Evolutionary conservation across 2,329 filamentous ascomycete genomes (phyloP).

Genomic region (Fusarium bactridioides): DNA sequence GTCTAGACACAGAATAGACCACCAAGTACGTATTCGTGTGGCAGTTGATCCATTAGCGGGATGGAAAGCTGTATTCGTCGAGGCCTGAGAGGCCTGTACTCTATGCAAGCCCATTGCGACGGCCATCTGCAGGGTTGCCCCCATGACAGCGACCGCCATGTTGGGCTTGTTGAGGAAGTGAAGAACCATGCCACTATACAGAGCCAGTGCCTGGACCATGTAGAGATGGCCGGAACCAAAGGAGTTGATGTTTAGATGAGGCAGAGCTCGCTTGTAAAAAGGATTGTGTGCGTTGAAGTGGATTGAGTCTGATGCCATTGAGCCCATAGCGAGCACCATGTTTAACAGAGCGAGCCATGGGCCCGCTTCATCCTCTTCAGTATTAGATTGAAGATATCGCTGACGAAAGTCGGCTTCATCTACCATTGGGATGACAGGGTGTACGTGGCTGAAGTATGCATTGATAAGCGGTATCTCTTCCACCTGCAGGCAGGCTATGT

Average conservation of each 20-base stretch:
- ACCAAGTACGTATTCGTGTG: neutral
- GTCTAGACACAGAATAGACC: neutral
- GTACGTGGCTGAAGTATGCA: neutral
- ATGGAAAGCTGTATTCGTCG: neutral
- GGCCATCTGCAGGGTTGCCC: neutral
- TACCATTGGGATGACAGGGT: neutral
- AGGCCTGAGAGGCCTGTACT: accelerated
- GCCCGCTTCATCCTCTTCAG: neutral
- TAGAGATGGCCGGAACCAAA: neutral
- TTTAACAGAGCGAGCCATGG: neutral
- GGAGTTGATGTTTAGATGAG: neutral
- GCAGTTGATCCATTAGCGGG: neutral
- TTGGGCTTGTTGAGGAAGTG: neutral
- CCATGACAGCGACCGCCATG: neutral
- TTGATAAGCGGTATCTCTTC: neutral
- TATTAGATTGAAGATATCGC: neutral
- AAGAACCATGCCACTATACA: neutral
- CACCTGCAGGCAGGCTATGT: neutral
- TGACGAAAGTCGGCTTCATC: neutral
- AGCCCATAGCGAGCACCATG: neutral
- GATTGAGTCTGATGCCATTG: neutral
- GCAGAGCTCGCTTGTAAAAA: neutral
- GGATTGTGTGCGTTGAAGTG: neutral
- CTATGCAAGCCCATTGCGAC: neutral
- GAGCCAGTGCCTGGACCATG: neutral